Evolutionary conservation across 495 filamentous ascomycete species (phyloP).

Genomic region (Penicillium paxilli): DNA sequence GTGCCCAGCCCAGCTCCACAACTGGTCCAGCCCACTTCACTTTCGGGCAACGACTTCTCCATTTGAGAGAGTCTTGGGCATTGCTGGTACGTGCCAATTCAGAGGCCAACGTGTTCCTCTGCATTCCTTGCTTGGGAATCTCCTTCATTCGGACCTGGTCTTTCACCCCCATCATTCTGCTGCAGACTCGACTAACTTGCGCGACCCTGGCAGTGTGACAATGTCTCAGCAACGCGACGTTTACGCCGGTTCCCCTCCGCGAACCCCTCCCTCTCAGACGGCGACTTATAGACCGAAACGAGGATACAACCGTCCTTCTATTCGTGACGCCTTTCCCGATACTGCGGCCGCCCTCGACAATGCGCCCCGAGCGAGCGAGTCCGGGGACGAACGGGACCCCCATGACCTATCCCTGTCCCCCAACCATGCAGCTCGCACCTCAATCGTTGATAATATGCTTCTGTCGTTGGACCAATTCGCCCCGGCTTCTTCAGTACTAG

Average conservation of each 20-base stretch:
- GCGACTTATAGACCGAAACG: constrained; percentile 34
- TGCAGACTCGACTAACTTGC: constrained; percentile 8
- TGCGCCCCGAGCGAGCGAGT: constrained; percentile 41
- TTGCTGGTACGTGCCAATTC: constrained; percentile 15
- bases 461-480: constrained; percentile 81
- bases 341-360: constrained; percentile 44
- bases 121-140: neutral
- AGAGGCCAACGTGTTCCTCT: neutral
- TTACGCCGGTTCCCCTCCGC: constrained; percentile 40
- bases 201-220: constrained; percentile 23
- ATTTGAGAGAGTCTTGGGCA: constrained; percentile 10
- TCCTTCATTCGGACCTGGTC: neutral
- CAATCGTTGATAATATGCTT: constrained; percentile 89
- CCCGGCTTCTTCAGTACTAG: constrained; percentile 42
- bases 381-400: constrained; percentile 65
- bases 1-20: constrained; percentile 5
- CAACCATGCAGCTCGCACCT: constrained; percentile 75
- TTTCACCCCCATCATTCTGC: neutral
- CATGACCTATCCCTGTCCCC: constrained; percentile 83
- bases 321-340: constrained; percentile 54
- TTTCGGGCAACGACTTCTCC: constrained; percentile 10
- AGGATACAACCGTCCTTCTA: constrained; percentile 34
- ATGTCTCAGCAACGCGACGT: constrained; percentile 35
- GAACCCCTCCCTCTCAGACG: constrained; percentile 44
- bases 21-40: constrained; percentile 5